Base-by-base conservation (phyloP, 345 rosid species). In the Zanthoxylum bungeanum region DNA sequence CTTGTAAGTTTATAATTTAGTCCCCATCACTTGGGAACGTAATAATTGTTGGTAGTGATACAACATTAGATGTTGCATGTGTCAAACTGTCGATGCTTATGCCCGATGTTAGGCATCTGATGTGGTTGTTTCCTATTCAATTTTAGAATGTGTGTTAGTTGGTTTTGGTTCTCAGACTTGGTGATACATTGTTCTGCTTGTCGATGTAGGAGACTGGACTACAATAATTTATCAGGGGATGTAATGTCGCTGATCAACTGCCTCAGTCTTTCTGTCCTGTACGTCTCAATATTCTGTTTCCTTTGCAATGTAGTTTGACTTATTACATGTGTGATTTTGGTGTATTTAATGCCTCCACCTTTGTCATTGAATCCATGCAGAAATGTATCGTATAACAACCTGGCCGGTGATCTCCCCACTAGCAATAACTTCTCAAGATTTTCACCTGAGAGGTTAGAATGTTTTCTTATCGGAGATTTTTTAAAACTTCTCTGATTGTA, bases 181-280 rank as follows among this genome's bases (percentile, higher is more conserved):
- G 16, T 25, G 53, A 10, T 61, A 73, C 40, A 22, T 28, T 40
- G 16, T 52, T 36, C 1, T 24, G 66, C 64, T 42, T 77, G 66
- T 73, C 67, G 28, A 25, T 82, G 87, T 80, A 92, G 97, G 89
- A 85, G 86, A 67, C 82, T 92, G 60, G 97, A 92, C 77, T 68
- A 88, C 64, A 95, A 95, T 70, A 89, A 88, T 80, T 79, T 95
- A 67, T 86, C 99, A 1, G 99, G 99, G n/a, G 86, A 86, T 65
- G 82, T 92, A 39, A 76, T 75, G 65, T 75, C 91, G 21, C 81
- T 95, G 73, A 64, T 83, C 83, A 88, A 85, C 76, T 91, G 97
- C 78, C 86, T 80, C 27, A 89, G 97, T 77, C 89, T 95, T 22
- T 77, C 82, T 46, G 47, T 79, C 66, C 75, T 95, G 98, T 95